phyloP scores from a whole-genome alignment of 2,329 filamentous ascomycete species.

The Magnaporthiopsis incrustans region DNA sequence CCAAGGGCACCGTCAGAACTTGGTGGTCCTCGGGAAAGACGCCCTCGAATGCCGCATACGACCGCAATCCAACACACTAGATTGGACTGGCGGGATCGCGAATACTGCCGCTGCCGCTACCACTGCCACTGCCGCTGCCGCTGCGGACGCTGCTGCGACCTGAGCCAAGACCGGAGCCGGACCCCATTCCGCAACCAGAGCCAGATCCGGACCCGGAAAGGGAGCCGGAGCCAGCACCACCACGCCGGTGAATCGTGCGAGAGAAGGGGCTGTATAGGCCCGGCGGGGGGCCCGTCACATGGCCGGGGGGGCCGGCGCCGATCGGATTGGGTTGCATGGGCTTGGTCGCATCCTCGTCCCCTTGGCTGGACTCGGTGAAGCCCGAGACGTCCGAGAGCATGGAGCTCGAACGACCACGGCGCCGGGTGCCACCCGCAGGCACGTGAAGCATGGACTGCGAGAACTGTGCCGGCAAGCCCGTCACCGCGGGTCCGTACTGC shows the following conservation, averaged over 20 bases:
- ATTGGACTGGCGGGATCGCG: constrained; percentile 45
- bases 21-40: neutral
- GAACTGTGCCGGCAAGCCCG: neutral
- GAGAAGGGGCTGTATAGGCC: constrained; percentile 7
- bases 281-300: constrained; percentile 4
- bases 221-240: constrained; percentile 16
- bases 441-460: constrained; percentile 18
- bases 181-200: constrained; percentile 15
- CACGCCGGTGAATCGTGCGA: constrained; percentile 8
- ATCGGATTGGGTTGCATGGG: constrained; percentile 10
- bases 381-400: constrained; percentile 62
- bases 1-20: neutral
- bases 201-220: constrained; percentile 19
- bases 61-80: constrained; percentile 5
- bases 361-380: constrained; percentile 54
- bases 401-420: constrained; percentile 53
- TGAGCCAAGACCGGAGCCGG: constrained; percentile 20
- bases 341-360: constrained; percentile 30
- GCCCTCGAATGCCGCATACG: neutral
- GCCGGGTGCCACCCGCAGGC: constrained; percentile 9
- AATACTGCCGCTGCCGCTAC: constrained; percentile 37
- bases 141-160: constrained; percentile 29
- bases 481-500: neutral
- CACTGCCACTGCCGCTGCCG: constrained; percentile 35
- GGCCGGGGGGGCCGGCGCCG: constrained; percentile 17